These are phyloP conservation scores for Cercospora sesami DNA, from an alignment of 2,329 filamentous ascomycete genomes.

Conservation along the genomic window DNA sequence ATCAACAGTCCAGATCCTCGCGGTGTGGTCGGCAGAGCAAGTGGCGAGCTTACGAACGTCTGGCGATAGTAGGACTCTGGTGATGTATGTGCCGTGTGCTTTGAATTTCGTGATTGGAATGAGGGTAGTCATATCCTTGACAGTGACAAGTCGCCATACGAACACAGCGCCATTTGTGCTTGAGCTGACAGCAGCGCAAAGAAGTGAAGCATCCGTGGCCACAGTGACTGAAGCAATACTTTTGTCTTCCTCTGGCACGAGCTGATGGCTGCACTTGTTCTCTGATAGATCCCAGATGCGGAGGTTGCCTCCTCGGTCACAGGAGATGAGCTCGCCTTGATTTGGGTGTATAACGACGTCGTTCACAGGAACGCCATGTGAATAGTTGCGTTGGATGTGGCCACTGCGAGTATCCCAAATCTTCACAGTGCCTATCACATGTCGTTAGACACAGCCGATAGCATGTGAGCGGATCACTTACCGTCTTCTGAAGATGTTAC, in stretches of 20 bases:
- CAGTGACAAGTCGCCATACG: conserved; percentile 90
- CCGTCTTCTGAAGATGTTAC: conserved; percentile 96
- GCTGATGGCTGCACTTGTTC: conserved; percentile 93
- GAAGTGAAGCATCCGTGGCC: conserved; percentile 85
- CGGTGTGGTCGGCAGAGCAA: conserved; percentile 89
- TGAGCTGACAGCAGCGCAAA: conserved; percentile 78
- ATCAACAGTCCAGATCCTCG: conserved; percentile 94
- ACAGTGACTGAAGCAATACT: conserved; percentile 93
- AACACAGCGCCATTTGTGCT: conserved; percentile 90
- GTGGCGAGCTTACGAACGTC: conserved; percentile 94
- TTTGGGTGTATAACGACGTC: conserved; percentile 99
- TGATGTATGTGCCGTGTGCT: conserved; percentile 90
- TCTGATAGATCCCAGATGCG: conserved; percentile 95
- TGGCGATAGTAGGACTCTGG: conserved; percentile 83
- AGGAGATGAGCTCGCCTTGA: conserved; percentile 96
- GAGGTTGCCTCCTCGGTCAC: conserved; percentile 88
- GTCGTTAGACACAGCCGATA: conserved; percentile 9
- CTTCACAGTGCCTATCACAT: conserved; percentile 67
- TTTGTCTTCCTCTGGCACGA: conserved; percentile 94
- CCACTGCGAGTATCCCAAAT: conserved; percentile 93
- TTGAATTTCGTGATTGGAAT: conserved; percentile 85
- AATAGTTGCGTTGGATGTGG: conserved; percentile 87
- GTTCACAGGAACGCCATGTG: conserved; percentile 84
- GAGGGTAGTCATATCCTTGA: conserved; percentile 76
- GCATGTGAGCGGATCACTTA: conserved; percentile 1